Conservation (phyloP, 176 grass and related monocot genomes). For the Microstegium vimineum region DNA sequence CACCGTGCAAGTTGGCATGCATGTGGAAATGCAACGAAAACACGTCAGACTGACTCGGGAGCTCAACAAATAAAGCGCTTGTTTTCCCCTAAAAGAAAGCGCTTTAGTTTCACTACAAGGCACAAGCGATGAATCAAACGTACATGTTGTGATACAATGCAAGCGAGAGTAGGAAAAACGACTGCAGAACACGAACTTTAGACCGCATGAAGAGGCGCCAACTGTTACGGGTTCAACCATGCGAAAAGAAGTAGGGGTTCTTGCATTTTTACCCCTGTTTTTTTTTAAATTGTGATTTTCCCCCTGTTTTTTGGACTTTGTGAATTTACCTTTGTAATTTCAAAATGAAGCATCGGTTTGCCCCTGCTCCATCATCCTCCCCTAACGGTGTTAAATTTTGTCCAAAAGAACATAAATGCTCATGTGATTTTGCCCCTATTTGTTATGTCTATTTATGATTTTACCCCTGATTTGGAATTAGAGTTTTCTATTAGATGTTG, state of each 20-base stretch:
- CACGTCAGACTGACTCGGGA: slow-evolving; percentile 35
- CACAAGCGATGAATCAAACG: background rate
- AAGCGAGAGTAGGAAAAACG: slow-evolving; percentile 27
- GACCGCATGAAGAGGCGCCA: slow-evolving; percentile 11
- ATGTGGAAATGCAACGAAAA: slow-evolving; percentile 26
- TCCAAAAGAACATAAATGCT: too few relatives aligned
- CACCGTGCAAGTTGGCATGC: slow-evolving; percentile 16
- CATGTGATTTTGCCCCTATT: too few relatives aligned
- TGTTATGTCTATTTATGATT: too few relatives aligned
- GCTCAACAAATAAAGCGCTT: background rate
- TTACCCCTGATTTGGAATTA: too few relatives aligned
- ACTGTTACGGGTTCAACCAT: slow-evolving; percentile 34
- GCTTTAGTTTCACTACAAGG: background rate
- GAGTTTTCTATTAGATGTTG: too few relatives aligned
- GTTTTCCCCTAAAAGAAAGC: background rate
- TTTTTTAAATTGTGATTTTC: too few relatives aligned
- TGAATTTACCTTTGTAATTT: too few relatives aligned
- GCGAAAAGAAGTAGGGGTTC: slow-evolving; percentile 17
- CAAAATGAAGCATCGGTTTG: too few relatives aligned
- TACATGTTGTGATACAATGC: background rate
- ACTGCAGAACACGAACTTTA: background rate
- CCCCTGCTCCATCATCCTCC: too few relatives aligned
- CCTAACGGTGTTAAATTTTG: too few relatives aligned
- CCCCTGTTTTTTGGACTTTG: too few relatives aligned
- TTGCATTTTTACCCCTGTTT: too few relatives aligned